Base-by-base conservation (phyloP, 441 rosid species). In the Gossypium trilobum region DNA sequence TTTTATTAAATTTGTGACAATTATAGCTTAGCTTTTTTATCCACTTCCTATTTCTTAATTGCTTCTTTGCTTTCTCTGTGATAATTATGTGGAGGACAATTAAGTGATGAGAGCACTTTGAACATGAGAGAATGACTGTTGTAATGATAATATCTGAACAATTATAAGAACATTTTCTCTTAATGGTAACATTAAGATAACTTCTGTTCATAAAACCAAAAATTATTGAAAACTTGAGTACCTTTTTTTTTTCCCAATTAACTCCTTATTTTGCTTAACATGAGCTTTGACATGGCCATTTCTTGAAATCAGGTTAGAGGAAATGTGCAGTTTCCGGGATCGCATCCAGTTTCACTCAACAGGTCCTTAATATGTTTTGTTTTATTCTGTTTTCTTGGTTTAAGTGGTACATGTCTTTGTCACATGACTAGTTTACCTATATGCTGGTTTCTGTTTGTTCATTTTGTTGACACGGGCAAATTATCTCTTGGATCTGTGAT, bases 301-400 rank as follows among this genome's bases (percentile, higher is more conserved):
- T 74, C 70, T 74, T 78, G 58, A 71, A 75, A 79, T 68, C 86
- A 95, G 98, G 89, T 80, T 80, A 82, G 97, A 81, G 92, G 91
- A 82, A 82, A 85, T 78, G 59, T 83, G 20, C 97, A 87, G 14
- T 95, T 95, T 78, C 99, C 99, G 3, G 99, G 99, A 55, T 95
- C 99, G 23, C 99, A 95, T 72, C 99, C 99, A 39, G 99, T 95
- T 72, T 95, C 99, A 70, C 91, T 95, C 73, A 87, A 85, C 93
- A 91, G 99, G 99, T 95, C 36, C 64, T 1, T 54, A 29, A 51
- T 17, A 4, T n/a, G 39, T 51, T 33, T 54, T 56, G 29, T 65
- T 68, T 68, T 71, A n/a, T 68, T 74, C 33, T 51, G 31, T 68
- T 68, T 77, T 54, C 9, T 70, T 76, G n/a, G 22, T 66, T 59